These are phyloP conservation scores for Psilocybe mexicana DNA, from an alignment of 1,284 basidiomycete genomes.

Conservation along the genomic window DNA sequence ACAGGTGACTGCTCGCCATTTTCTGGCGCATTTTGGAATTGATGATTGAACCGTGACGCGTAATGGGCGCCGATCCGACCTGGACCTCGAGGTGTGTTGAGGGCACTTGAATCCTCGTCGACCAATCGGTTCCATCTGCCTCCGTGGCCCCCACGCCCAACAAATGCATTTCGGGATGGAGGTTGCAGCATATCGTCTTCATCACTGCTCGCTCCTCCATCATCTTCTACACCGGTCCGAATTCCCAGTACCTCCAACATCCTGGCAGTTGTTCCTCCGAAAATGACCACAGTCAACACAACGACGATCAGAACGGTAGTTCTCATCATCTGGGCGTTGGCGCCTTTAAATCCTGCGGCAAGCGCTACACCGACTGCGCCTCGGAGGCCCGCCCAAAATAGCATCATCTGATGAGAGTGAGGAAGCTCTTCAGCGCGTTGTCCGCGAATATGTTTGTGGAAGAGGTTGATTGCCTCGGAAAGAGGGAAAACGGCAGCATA, in stretches of 20 bases:
- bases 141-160: slow-evolving; percentile 23
- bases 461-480: slow-evolving; percentile 94
- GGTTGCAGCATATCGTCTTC: slow-evolving; percentile 58
- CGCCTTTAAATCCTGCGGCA: slow-evolving; percentile 89
- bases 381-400: slow-evolving; percentile 97
- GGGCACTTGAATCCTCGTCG: slow-evolving; percentile 47
- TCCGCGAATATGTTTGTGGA: slow-evolving; percentile 79
- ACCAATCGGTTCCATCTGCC: slow-evolving; percentile 45
- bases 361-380: slow-evolving; percentile 97
- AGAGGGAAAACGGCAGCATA: slow-evolving; percentile 97
- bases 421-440: slow-evolving; percentile 87
- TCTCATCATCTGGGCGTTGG: slow-evolving; percentile 87
- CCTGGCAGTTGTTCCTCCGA: slow-evolving; percentile 93
- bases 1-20: slow-evolving; percentile 16
- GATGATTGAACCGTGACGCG: slow-evolving; percentile 59
- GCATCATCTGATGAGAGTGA: slow-evolving; percentile 97
- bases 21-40: slow-evolving; percentile 39
- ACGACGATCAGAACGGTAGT: slow-evolving; percentile 96
- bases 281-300: slow-evolving; percentile 92
- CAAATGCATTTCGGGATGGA: slow-evolving; percentile 27
- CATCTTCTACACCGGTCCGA: slow-evolving; percentile 93
- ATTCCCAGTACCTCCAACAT: slow-evolving; percentile 99
- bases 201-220: slow-evolving; percentile 77
- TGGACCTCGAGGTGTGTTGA: slow-evolving; percentile 37
- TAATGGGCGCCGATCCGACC: slow-evolving; percentile 56